Evolutionary conservation across 2,329 filamentous ascomycete species (phyloP).

Genomic region (Rhynchosporium secalis): DNA sequence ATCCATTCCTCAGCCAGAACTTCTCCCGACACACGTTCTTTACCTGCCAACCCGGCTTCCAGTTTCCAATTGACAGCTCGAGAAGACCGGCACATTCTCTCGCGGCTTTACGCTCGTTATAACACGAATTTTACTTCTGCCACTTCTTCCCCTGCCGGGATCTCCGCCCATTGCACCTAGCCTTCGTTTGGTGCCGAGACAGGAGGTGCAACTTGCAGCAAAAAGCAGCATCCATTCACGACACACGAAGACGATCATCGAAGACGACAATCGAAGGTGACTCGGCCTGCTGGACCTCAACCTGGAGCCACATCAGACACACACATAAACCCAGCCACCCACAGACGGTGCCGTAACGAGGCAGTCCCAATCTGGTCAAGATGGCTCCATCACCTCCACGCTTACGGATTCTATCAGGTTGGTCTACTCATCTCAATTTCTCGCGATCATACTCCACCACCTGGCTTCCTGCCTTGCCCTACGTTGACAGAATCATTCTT

Average conservation of each 20-base stretch:
- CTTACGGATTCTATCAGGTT: slow-evolving; percentile 42
- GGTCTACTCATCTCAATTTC: slow-evolving; percentile 30
- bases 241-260: slow-evolving; percentile 28
- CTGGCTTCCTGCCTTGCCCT: slow-evolving; percentile 14
- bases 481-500: slow-evolving; percentile 20
- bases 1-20: slow-evolving; percentile 25
- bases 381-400: slow-evolving; percentile 41
- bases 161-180: slow-evolving; percentile 20
- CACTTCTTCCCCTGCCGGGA: slow-evolving; percentile 9
- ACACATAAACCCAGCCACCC: slow-evolving; percentile 29
- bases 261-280: slow-evolving; percentile 23
- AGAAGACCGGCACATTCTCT: slow-evolving; percentile 29
- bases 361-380: slow-evolving; percentile 29
- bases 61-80: slow-evolving; percentile 20
- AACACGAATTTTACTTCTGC: slow-evolving; percentile 16
- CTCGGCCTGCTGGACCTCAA: slow-evolving; percentile 24
- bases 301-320: slow-evolving; percentile 26
- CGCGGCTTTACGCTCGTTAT: slow-evolving; percentile 38
- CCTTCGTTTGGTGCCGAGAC: slow-evolving; percentile 28
- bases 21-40: slow-evolving; percentile 33
- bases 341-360: slow-evolving; percentile 30
- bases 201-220: slow-evolving; percentile 20
- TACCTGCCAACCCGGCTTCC: slow-evolving; percentile 22
- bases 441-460: slow-evolving; percentile 33
- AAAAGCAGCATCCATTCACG: slow-evolving; percentile 25